Conservation (phyloP, 2,329 filamentous ascomycete genomes). For the Pseudogymnoascus sp. region DNA sequence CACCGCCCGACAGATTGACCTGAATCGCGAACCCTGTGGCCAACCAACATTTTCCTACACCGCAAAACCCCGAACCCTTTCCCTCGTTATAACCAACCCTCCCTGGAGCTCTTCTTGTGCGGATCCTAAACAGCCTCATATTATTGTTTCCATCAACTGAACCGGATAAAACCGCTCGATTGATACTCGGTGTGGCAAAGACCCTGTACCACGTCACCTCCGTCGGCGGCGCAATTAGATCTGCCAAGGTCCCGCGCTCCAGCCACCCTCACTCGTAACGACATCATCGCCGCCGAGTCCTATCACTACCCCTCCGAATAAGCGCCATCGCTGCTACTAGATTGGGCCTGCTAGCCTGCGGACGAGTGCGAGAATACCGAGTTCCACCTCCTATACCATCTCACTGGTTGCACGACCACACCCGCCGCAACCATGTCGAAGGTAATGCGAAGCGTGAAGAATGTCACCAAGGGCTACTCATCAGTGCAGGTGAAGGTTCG, state of each 20-base stretch:
- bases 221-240: slow-evolving; percentile 11
- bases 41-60: slow-evolving; percentile 3
- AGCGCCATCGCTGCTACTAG: slow-evolving; percentile 7
- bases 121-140: slow-evolving; percentile 1
- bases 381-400: not conserved
- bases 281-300: slow-evolving; percentile 9
- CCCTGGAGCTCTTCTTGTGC: not conserved
- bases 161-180: not conserved
- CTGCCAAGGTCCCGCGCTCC: slow-evolving; percentile 8
- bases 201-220: slow-evolving; percentile 8
- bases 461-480: slow-evolving; percentile 98
- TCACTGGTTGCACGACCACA: slow-evolving; percentile 10
- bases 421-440: slow-evolving; percentile 68
- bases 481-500: slow-evolving; percentile 95
- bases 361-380: slow-evolving; percentile 3
- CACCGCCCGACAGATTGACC: slow-evolving; percentile 6
- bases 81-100: not conserved
- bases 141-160: not conserved
- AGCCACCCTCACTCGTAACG: slow-evolving; percentile 8
- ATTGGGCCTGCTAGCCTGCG: slow-evolving; percentile 4
- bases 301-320: not conserved
- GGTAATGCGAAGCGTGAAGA: slow-evolving; percentile 95
- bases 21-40: slow-evolving; percentile 8
- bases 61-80: not conserved
- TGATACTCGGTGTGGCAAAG: slow-evolving; percentile 7